Percentiles rank a stretch among this genome's conserved stretches.
Evolutionary conservation across 2,329 filamentous ascomycete species (phyloP).

Genomic region (Ophiocordyceps camponoti-saundersi): DNA sequence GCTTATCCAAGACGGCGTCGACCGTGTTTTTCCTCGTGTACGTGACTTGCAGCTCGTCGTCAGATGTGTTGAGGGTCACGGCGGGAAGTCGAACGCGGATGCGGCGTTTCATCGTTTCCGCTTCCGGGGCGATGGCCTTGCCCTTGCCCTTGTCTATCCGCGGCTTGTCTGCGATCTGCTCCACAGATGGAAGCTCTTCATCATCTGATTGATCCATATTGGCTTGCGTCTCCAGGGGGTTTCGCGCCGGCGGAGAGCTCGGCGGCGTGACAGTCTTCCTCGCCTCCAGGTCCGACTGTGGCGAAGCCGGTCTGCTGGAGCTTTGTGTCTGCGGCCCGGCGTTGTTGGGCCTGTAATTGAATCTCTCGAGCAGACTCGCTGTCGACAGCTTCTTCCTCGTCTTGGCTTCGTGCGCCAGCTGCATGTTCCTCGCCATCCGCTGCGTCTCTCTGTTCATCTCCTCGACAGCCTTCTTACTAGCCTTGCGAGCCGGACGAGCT

Average conservation of each 20-base stretch:
- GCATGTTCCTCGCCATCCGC: constrained; percentile 74
- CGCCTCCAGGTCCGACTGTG: constrained; percentile 35
- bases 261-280: constrained; percentile 46
- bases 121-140: constrained; percentile 4
- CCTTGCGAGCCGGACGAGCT: constrained; percentile 58
- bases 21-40: constrained; percentile 31
- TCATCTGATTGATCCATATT: constrained; percentile 10
- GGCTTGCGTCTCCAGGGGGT: constrained; percentile 6
- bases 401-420: constrained; percentile 75
- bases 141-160: constrained; percentile 40
- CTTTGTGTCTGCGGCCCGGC: constrained; percentile 23
- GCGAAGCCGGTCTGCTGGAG: constrained; percentile 38
- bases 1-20: constrained; percentile 50
- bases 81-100: constrained; percentile 32
- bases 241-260: constrained; percentile 43
- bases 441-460: constrained; percentile 95
- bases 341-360: constrained; percentile 49
- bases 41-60: constrained; percentile 49
- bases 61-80: constrained; percentile 20
- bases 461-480: constrained; percentile 85
- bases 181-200: constrained; percentile 19
- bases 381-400: constrained; percentile 86
- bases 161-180: constrained; percentile 15
- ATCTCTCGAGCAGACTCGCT: constrained; percentile 63
- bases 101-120: constrained; percentile 21